phyloP scores from a whole-genome alignment of 805 yeast genomes.

The Zygotorulaspora chibaensis region DNA sequence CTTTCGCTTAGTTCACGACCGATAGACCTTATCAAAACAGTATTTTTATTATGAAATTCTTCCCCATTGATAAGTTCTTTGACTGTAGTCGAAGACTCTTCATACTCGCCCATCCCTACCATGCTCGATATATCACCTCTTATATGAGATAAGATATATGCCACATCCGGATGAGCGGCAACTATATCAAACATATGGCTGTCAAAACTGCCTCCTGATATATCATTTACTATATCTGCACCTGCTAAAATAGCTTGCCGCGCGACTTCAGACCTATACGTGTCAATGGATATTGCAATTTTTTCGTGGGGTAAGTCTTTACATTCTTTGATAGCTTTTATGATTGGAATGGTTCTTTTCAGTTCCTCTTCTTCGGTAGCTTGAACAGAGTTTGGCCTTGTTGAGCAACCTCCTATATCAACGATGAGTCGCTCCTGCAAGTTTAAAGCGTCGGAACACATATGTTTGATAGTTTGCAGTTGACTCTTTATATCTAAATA shows the following conservation, averaged over 20 bases:
- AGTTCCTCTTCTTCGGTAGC: slow-evolving; percentile 65
- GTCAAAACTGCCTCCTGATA: slow-evolving; percentile 77
- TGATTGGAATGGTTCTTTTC: slow-evolving; percentile 62
- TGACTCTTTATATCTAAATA: slow-evolving; percentile 38
- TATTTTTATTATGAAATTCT: slow-evolving; percentile 19
- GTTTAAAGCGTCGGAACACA: slow-evolving; percentile 59
- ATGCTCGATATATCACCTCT: slow-evolving; percentile 79
- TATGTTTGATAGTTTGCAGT: slow-evolving; percentile 42
- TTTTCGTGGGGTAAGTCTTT: slow-evolving; percentile 35
- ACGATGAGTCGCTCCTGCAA: slow-evolving; percentile 43
- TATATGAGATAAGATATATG: slow-evolving; percentile 78
- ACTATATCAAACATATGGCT: slow-evolving; percentile 60
- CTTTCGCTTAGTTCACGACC: slow-evolving; percentile 60
- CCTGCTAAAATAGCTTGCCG: slow-evolving; percentile 63
- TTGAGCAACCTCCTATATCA: slow-evolving; percentile 93
- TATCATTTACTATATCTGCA: slow-evolving; percentile 89
- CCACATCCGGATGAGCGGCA: slow-evolving; percentile 59
- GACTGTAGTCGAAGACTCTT: slow-evolving; percentile 22
- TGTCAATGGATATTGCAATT: slow-evolving; percentile 75
- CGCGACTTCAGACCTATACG: slow-evolving; percentile 78
- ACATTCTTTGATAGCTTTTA: slow-evolving; percentile 53
- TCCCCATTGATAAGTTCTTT: slow-evolving; percentile 20
- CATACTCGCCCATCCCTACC: slow-evolving; percentile 56
- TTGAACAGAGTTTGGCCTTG: slow-evolving; percentile 76
- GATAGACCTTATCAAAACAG: slow-evolving; percentile 49